Conservation (phyloP, 106 monocot genomes). For the Allium cepa region DNA sequence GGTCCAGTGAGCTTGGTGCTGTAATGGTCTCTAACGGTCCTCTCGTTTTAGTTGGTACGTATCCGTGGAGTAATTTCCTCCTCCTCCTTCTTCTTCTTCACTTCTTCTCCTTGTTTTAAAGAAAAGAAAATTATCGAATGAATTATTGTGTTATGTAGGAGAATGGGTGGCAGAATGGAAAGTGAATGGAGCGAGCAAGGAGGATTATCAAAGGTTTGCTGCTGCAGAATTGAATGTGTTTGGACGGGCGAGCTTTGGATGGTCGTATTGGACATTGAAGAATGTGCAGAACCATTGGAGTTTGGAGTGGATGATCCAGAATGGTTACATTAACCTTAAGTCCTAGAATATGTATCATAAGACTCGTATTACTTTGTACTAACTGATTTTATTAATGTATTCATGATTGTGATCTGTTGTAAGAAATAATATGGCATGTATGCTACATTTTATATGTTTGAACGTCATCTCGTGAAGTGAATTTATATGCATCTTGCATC, state of each 20-base stretch:
- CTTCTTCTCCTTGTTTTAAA: background rate
- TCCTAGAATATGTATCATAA: background rate
- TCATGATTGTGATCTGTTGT: no score
- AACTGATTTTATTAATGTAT: no score
- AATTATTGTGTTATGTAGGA: constrained; percentile 22
- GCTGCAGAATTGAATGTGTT: constrained; percentile 51
- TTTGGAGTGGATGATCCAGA: constrained; percentile 76
- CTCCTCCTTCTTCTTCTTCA: background rate
- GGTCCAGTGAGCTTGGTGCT: constrained; percentile 21
- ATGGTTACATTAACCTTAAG: constrained; percentile 51
- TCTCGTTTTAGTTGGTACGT: constrained; percentile 54
- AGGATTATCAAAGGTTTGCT: constrained; percentile 60
- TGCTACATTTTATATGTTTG: no score
- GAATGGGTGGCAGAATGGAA: constrained; percentile 80
- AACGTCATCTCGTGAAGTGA: no score
- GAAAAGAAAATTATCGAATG: background rate
- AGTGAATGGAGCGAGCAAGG: constrained; percentile 21
- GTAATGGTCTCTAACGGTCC: constrained; percentile 42
- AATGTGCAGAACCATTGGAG: constrained; percentile 48
- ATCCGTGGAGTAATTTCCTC: background rate
- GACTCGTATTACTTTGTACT: no score
- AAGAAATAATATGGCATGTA: no score
- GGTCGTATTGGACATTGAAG: constrained; percentile 76
- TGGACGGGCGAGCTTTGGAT: constrained; percentile 58
- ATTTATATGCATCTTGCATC: no score